phyloP scores from a whole-genome alignment of 441 rosid species.

The Isatis lusitanica region DNA sequence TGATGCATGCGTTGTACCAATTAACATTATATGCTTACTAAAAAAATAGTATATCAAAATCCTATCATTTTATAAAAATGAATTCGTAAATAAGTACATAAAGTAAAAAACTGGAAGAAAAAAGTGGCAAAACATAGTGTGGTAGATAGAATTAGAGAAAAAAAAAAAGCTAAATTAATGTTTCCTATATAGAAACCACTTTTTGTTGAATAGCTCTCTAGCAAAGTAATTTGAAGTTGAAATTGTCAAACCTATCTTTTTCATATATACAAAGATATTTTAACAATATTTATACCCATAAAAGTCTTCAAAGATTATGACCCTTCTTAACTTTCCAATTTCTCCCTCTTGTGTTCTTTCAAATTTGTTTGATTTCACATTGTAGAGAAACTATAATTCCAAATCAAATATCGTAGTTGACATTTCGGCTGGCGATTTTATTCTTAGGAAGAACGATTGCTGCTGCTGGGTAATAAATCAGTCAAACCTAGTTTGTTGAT shows the following conservation, averaged over 20 bases:
- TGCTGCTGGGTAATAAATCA: not conserved
- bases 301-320: constrained; percentile 20
- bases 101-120: not conserved
- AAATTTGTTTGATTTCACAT: constrained; percentile 39
- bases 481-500: not conserved
- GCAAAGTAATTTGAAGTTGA: constrained; percentile 32
- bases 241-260: constrained; percentile 50
- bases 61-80: not conserved
- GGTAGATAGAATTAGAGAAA: constrained; percentile 24
- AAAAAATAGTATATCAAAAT: not conserved
- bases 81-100: not conserved
- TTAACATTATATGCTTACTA: not conserved
- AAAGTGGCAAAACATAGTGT: not conserved
- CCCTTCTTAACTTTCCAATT: constrained; percentile 31
- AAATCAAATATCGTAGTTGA: not conserved
- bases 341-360: constrained; percentile 12
- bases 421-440: not conserved
- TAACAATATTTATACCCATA: not conserved
- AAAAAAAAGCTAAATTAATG: constrained; percentile 30
- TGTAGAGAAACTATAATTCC: not conserved
- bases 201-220: constrained; percentile 40
- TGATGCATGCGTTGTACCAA: not conserved
- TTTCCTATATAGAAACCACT: constrained; percentile 58
- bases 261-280: constrained; percentile 10
- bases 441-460: not conserved